Conservation (phyloP, 371 early-diverging fungal species). For the Rhizomucor miehei region DNA sequence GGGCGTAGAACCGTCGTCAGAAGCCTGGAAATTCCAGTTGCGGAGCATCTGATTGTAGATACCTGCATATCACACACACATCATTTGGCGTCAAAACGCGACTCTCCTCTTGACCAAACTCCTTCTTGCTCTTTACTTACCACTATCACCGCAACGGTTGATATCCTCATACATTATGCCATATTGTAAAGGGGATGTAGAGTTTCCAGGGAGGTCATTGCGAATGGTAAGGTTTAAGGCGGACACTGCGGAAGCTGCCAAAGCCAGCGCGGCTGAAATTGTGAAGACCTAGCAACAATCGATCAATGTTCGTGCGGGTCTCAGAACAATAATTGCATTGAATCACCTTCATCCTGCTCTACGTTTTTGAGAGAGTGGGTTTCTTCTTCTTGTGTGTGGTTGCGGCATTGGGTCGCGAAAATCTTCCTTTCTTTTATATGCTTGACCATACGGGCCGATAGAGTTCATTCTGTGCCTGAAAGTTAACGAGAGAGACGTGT, state of each 20-base stretch:
- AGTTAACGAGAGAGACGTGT: too few species aligned
- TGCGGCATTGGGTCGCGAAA: too few species aligned
- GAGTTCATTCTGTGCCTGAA: too few species aligned
- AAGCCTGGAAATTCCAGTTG: constrained; percentile 20
- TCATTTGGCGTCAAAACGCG: not conserved
- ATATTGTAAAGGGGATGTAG: constrained; percentile 18
- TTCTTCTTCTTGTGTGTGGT: too few species aligned
- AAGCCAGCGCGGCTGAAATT: too few species aligned
- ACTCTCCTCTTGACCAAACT: not conserved
- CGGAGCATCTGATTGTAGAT: constrained; percentile 18
- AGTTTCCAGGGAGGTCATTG: constrained; percentile 22
- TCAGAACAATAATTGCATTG: too few species aligned
- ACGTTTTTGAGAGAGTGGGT: too few species aligned
- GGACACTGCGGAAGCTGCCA: not conserved
- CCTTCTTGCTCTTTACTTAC: constrained; percentile 5
- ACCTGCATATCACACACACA: not conserved
- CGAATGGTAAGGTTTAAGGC: constrained; percentile 19
- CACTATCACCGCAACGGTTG: constrained; percentile 20
- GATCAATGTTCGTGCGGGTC: too few species aligned
- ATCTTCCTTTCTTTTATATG: too few species aligned
- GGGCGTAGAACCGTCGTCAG: constrained; percentile 12
- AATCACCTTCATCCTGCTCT: too few species aligned
- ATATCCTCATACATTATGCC: constrained; percentile 28
- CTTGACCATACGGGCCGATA: too few species aligned
- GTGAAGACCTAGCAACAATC: too few species aligned